Evolutionary conservation across 352 stramenopile genomes (phyloP).

Genomic region (Thalassiosira pacifica): DNA sequence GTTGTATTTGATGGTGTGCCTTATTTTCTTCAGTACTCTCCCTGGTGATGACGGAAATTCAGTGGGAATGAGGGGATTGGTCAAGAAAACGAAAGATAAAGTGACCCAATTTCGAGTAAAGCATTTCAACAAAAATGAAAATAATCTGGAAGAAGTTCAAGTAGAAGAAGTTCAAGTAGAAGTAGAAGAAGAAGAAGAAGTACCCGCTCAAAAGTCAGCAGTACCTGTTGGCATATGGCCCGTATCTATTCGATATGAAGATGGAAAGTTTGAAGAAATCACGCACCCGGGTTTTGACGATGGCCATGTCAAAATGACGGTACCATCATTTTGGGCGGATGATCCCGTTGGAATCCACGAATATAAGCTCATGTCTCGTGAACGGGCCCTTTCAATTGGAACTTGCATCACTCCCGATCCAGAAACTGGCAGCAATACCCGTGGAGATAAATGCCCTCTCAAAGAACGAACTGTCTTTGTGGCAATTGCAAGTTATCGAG

Average conservation of each 20-base stretch:
- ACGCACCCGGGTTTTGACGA: conserved; percentile 57
- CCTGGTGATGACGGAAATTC: conserved; percentile 39
- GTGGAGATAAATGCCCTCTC: conserved; percentile 71
- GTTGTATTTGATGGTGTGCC: conserved; percentile 51
- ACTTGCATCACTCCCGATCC: conserved; percentile 75
- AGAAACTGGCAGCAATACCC: conserved; percentile 66
- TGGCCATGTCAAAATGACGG: conserved; percentile 47
- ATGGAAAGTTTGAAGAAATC: conserved; percentile 68
- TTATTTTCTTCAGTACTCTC: conserved; percentile 52
- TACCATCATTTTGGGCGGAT: conserved; percentile 63
- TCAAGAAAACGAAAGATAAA: conserved; percentile 58
- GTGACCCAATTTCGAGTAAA: conserved; percentile 31
- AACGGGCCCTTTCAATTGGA: conserved; percentile 80
- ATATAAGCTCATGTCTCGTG: conserved; percentile 64
- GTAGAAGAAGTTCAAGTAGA: neutral
- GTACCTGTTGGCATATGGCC: conserved; percentile 64
- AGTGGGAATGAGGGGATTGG: conserved; percentile 54
- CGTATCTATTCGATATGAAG: conserved; percentile 68
- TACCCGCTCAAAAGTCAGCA: conserved; percentile 3
- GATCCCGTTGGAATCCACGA: conserved; percentile 64
- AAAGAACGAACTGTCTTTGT: conserved; percentile 86
- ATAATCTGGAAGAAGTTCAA: neutral
- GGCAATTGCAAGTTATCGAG: conserved; percentile 87
- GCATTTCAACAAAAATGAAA: neutral
- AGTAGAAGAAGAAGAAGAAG: conserved; percentile 2